phyloP scores from a whole-genome alignment of 805 yeast species.

The Spathaspora boniae region DNA sequence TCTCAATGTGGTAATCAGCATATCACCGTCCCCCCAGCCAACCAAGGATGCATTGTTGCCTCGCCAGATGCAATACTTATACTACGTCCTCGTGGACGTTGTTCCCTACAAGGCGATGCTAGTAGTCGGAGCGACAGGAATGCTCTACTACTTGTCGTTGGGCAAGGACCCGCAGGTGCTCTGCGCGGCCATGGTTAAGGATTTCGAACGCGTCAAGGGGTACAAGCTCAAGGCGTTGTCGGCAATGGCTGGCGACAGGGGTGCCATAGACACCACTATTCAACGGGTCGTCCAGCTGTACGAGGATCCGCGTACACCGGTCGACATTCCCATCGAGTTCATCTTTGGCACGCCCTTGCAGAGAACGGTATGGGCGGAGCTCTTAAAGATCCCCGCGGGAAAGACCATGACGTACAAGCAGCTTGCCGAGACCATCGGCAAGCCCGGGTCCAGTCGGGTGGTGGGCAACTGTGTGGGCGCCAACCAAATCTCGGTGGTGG shows the following conservation, averaged over 20 bases:
- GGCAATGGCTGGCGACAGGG: neutral
- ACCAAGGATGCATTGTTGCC: no score
- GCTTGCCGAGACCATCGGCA: constrained; percentile 28
- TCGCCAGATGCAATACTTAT: constrained; percentile 11
- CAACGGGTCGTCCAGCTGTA: constrained; percentile 8
- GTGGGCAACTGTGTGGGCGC: constrained; percentile 41
- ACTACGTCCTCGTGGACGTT: constrained; percentile 12
- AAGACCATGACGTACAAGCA: constrained; percentile 26
- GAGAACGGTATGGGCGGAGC: constrained; percentile 33
- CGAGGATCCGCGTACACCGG: constrained; percentile 10
- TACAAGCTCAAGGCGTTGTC: constrained; percentile 10
- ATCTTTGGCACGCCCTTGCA: constrained; percentile 40
- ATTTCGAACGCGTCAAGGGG: constrained; percentile 10
- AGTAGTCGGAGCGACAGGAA: constrained; percentile 15
- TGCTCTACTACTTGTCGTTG: constrained; percentile 19
- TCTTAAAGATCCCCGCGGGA: constrained; percentile 25
- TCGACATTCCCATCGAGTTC: constrained; percentile 6
- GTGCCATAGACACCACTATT: constrained; percentile 9
- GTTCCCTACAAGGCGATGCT: constrained; percentile 11
- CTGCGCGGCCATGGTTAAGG: constrained; percentile 10
- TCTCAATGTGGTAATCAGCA: constrained; percentile 1
- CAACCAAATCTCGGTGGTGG: constrained; percentile 34
- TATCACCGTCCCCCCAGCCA: no score
- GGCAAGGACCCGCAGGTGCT: constrained; percentile 10
- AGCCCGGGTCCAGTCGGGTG: constrained; percentile 30